Evolutionary conservation across 192 early-diverging fungal species (phyloP).

Genomic region (Linderina pennispora): DNA sequence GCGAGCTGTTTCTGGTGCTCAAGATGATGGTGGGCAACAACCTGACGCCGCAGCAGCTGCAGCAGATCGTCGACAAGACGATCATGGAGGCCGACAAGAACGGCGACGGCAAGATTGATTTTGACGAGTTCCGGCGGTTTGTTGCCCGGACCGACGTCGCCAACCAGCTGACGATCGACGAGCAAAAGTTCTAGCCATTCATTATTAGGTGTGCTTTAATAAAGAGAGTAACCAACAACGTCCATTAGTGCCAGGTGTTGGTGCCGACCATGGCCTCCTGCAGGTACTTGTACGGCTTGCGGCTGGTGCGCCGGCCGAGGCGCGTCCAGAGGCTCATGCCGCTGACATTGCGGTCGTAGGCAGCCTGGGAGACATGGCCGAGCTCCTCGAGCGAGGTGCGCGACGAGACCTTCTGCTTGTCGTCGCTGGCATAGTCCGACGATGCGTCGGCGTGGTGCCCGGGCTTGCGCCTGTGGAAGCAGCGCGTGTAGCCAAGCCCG

Average conservation of each 20-base stretch:
- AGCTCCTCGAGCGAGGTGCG: background rate
- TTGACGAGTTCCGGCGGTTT: constrained; percentile 92
- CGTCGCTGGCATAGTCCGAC: background rate
- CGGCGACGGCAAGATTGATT: constrained; percentile 91
- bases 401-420: background rate
- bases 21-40: constrained; percentile 99
- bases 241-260: constrained; percentile 7
- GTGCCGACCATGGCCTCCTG: constrained; percentile 13
- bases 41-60: constrained; percentile 91
- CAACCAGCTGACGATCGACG: constrained; percentile 89
- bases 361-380: background rate
- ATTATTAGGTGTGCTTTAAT: too few relatives aligned
- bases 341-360: too few relatives aligned
- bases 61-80: constrained; percentile 99
- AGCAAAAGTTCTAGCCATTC: constrained; percentile 25
- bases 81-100: constrained; percentile 98
- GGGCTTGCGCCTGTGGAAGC: background rate
- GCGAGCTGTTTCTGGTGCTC: constrained; percentile 95
- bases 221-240: too few relatives aligned
- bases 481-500: constrained; percentile 1
- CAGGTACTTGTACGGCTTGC: constrained; percentile 33
- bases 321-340: constrained; percentile 15
- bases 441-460: background rate
- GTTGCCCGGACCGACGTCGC: constrained; percentile 97
- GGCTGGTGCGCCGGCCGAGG: constrained; percentile 15